Percentiles rank a stretch among this genome's conserved stretches.
phyloP scores from a whole-genome alignment of 306 rosid genomes.

The Corylus heterophylla region DNA sequence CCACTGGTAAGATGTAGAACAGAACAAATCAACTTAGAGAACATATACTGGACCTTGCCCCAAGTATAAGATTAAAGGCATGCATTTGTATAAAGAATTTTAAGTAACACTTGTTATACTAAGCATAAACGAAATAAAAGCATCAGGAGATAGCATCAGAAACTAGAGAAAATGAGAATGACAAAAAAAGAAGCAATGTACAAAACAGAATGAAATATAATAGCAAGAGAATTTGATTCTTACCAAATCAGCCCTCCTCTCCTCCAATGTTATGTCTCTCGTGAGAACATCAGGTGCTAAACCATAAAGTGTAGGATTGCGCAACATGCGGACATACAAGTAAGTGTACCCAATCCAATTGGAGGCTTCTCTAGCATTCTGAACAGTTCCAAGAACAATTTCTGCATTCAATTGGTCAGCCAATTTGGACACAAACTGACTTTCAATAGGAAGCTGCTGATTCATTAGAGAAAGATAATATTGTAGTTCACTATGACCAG shows the following conservation, averaged over 20 bases:
- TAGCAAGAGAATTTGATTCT: conserved; percentile 12
- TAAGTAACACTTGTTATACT: not conserved
- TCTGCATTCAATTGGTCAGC: conserved; percentile 94
- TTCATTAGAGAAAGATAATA: conserved; percentile 95
- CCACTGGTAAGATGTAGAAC: not conserved
- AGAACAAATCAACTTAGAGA: not conserved
- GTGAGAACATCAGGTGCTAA: conserved; percentile 66
- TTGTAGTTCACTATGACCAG: conserved; percentile 88
- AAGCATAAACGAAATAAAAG: not conserved
- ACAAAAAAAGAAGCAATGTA: not conserved
- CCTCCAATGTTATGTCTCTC: conserved; percentile 76
- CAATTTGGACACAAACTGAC: conserved; percentile 32
- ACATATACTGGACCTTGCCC: not conserved
- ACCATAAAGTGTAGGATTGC: conserved; percentile 84
- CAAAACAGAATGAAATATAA: not conserved
- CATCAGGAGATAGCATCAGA: not conserved
- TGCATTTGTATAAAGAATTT: not conserved
- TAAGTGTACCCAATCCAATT: conserved; percentile 86
- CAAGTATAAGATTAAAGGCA: not conserved
- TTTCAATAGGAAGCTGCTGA: conserved; percentile 91
- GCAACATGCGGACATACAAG: conserved; percentile 74
- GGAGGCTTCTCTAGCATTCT: conserved; percentile 84
- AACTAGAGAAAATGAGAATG: too few relatives aligned
- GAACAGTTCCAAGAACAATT: conserved; percentile 89
- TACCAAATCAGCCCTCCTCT: conserved; percentile 93